Percentiles rank a stretch among this genome's conserved stretches.
These are phyloP conservation scores for Leucocoprinus sp. DNA, from an alignment of 768 basidiomycete species.

Conservation along the genomic window DNA sequence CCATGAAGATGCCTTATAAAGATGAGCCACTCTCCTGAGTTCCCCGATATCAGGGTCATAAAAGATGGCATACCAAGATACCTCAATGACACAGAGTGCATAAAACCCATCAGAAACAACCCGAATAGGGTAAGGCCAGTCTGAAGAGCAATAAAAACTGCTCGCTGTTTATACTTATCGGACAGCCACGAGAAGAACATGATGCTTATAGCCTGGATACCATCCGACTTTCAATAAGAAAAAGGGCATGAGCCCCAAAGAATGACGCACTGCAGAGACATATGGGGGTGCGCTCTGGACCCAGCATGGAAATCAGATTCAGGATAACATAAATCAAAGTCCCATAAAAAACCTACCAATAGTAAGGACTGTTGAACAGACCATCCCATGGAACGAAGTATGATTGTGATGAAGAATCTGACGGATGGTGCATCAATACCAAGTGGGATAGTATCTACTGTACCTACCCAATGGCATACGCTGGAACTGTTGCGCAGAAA, in stretches of 20 bases:
- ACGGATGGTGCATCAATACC: too few relatives aligned
- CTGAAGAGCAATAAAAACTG: conserved; percentile 25
- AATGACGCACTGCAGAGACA: conserved; percentile 35
- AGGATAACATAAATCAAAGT: background rate
- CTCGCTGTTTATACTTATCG: conserved; percentile 27
- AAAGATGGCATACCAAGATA: conserved; percentile 30
- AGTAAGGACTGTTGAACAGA: conserved; percentile 29
- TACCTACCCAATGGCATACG: conserved; percentile 30
- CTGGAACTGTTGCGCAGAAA: conserved; percentile 28
- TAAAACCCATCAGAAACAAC: conserved; percentile 24
- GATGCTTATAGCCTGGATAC: conserved; percentile 25
- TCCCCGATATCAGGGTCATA: too few relatives aligned
- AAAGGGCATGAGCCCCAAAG: conserved; percentile 3
- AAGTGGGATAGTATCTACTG: too few relatives aligned
- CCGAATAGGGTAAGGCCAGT: conserved; percentile 26
- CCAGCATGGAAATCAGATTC: background rate
- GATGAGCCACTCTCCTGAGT: too few relatives aligned
- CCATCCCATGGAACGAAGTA: conserved; percentile 29
- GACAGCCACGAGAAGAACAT: conserved; percentile 31
- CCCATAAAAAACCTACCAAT: too few relatives aligned
- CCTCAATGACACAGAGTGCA: conserved; percentile 20
- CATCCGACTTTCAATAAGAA: too few relatives aligned
- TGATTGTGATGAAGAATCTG: conserved; percentile 28
- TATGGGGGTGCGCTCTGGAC: conserved; percentile 35
- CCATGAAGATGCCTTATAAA: too few relatives aligned